Evolutionary conservation across 106 monocot genomes (phyloP), one percentile per base, ranked within the genome.

Genomic region (Amphibolis antarctica): DNA sequence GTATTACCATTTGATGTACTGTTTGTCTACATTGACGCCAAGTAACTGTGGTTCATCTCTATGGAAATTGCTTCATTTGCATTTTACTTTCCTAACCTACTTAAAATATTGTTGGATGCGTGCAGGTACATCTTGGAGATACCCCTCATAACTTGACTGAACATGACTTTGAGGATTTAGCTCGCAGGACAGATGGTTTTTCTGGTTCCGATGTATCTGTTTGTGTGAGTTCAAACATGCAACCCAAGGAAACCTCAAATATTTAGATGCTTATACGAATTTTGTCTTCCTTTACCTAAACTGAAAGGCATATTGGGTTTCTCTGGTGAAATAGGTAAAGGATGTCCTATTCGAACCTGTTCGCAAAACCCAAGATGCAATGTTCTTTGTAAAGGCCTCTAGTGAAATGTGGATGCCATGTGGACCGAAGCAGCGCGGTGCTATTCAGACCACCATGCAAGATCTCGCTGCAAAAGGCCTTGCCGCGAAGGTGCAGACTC

Each of bases 291-390:
- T 23, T 12, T 18, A n/a, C 12, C 23, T 28, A 1, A 30, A 28
- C n/a, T 47, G 28, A n/a, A n/a, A n/a, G n/a, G 42, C 46, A 5
- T 10, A 11, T 36, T 58, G 15, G 14, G n/a, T 13, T 55, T 53
- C n/a, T 45, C 7, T 76, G 42, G 28, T 21, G 10, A 29, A 18
- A 59, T 66, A 88, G 88, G 88, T 88, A 36, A 88, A 81, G 75
- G 88, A 88, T 71, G 88, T 88, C 9, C 74, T 88, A 0, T 88
- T 88, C 59, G 88, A 88, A 65, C 88, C 88, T n/a, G 88, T 88
- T 52, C 81, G 88, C 3, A 88, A 88, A 74, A 83, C 83, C 23
- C 88, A 88, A 58, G 88, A 88, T 74, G 88, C 88, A 22, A 81
- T 88, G 83, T 88, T 88, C 52, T 88, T 88, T 65, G 28, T 74